Evolutionary conservation across 108 stramenopile species (phyloP), one percentile per base, ranked within the genome.

Genomic region (Stephanodiscus triporus): DNA sequence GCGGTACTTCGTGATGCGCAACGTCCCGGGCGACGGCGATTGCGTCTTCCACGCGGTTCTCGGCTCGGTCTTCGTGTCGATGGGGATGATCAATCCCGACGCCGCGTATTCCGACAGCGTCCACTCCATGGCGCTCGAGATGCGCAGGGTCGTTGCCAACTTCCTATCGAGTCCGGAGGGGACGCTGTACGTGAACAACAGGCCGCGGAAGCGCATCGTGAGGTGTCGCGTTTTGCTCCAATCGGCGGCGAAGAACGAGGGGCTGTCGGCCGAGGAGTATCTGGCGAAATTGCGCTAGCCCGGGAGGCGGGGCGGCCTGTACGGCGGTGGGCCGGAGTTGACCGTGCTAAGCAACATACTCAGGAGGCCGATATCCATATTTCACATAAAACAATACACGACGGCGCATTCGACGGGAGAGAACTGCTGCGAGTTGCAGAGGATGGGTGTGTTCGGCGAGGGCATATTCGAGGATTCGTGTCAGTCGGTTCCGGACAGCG

Each of bases 281-380:
- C 60, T 92, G 24, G 24, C 32, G 26, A 66, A 36, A 38, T 66
- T 92, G 37, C 75, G 87, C 19, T 72, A 48, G 56, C 75, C 77
- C 40, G 90, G 90, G 13, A 72, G 61, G n/a, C 19, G 81, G 37
- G 89, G 89, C 24, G 88, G 87, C 5, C 50, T 92, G 53, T 84
- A 89, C 29, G 91, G 89, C 0, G 91, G 91, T 22, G 91, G 91
- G 14, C 89, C 89, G 13, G 91, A 92, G 68, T 70, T 92, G 54
- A 89, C 88, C 24, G 88, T 84, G 3, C 62, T 92, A 57, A 69
- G 88, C 36, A 92, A 92, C 72, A 63, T 92, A 6, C 78, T 92
- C 55, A 76, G 88, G 58, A 72, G 91, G n/a, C 91, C 91, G n/a
- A 92, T 92, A 63, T 77, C 81, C 11, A 89, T 90, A 47, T 92